Evolutionary conservation across 768 basidiomycete species (phyloP), one percentile per base, ranked within the genome.

Genomic region (Lanmaoa rubissima): DNA sequence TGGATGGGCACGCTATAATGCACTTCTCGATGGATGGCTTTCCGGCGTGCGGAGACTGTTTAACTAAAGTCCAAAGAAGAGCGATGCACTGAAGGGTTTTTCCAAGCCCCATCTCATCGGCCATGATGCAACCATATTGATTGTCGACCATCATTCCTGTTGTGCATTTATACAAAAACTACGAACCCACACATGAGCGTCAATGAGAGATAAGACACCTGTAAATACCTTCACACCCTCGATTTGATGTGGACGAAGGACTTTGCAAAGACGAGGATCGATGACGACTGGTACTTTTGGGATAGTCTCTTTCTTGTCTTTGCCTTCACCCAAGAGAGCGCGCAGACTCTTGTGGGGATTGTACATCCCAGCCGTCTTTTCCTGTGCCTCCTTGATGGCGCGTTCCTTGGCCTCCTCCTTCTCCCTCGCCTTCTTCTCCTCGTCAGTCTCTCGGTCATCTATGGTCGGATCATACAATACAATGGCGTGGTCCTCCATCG

Each of bases 61-160:
- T 97, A 48, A 98, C 75, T 13, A 98, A 73, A 0, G 96, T 98
- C 94, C 95, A 98, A 55, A 99, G 73, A 19, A 99, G 82, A 2
- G 96, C 81, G 59, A 99, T 98, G 69, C 97, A 98, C 69, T 99
- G 97, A 16, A 99, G 79, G 16, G 95, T 96, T 73, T 97, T 95
- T 17, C 93, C 96, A 14, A 98, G 83, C 65, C 96, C 96, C 96
- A 99, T 99, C 73, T 96, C 96, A 67, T 99, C 96, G 1, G 96
- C 96, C 96, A 99, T 98, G 71, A 99, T 99, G 67, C 96, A 98
- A 0, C 92, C 92, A 58, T 86, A 88, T 59, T 96, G 93, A 64
- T 93, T 90, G 44, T 92, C 88, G 38, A 90, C 90, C 54, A 95
- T 73, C 85, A 95, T 90, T 1, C 95, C 97, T 0, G 94, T 97